phyloP scores from a whole-genome alignment of 1,139 yeast genomes.

The Blastobotrys capitulatus region DNA sequence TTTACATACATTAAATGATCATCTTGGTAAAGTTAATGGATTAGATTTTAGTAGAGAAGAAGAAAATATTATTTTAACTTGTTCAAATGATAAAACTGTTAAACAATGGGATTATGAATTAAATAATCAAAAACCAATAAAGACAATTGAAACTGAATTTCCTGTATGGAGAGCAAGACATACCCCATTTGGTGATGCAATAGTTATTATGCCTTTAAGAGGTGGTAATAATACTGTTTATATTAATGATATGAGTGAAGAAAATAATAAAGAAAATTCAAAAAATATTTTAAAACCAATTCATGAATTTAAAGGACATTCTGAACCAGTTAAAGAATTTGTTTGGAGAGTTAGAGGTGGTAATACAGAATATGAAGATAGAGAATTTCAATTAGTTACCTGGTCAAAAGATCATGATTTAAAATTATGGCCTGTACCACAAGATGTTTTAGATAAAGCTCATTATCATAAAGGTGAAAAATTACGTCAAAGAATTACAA shows the following conservation, averaged over 20 bases:
- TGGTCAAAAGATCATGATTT: constrained; percentile 91
- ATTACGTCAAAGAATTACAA: constrained; percentile 35
- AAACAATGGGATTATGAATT: constrained; percentile 72
- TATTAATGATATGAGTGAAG: constrained; percentile 45
- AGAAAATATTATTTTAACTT: constrained; percentile 59
- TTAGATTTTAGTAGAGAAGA: constrained; percentile 68
- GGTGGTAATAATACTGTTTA: constrained; percentile 80
- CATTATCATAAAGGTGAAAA: constrained; percentile 45
- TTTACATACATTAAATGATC: constrained; percentile 62
- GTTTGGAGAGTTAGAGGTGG: constrained; percentile 69
- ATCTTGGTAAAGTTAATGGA: constrained; percentile 79
- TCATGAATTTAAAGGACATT: constrained; percentile 70
- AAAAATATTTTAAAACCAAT: constrained; percentile 50
- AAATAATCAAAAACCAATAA: constrained; percentile 43
- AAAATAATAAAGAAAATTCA: constrained; percentile 20
- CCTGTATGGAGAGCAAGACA: constrained; percentile 88
- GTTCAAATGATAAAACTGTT: constrained; percentile 83
- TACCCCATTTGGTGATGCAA: constrained; percentile 87
- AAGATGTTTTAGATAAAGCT: constrained; percentile 53
- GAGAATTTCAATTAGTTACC: constrained; percentile 84
- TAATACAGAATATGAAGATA: constrained; percentile 48
- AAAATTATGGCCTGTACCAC: constrained; percentile 73
- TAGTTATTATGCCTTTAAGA: constrained; percentile 83
- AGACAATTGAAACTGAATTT: constrained; percentile 63
- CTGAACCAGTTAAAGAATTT: constrained; percentile 79